These are phyloP conservation scores for Ustilago hordei DNA, from an alignment of 1,284 basidiomycete genomes.

Conservation along the genomic window DNA sequence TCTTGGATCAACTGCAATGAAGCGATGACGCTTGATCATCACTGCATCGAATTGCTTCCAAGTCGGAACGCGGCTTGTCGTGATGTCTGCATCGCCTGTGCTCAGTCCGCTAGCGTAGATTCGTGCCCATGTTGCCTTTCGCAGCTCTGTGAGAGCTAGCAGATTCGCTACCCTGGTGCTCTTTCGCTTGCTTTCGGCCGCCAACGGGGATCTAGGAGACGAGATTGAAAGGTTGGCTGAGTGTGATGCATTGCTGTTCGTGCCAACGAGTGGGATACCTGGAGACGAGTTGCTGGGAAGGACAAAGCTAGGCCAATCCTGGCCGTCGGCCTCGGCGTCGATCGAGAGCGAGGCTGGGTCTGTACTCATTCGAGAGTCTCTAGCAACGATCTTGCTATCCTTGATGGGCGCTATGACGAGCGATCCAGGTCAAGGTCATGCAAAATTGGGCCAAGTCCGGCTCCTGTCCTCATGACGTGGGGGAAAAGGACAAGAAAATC, in stretches of 20 bases:
- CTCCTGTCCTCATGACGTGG: background rate
- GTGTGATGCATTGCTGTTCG: background rate
- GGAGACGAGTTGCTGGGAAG: background rate
- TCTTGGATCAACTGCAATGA: constrained; percentile 36
- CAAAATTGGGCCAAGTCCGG: constrained; percentile 4
- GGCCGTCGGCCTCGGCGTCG: background rate
- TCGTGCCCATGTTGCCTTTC: constrained; percentile 46
- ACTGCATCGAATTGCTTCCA: constrained; percentile 49
- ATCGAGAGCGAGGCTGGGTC: background rate
- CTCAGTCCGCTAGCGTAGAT: constrained; percentile 37
- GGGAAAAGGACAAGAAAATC: background rate
- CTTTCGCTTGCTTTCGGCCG: background rate
- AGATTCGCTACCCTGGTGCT: constrained; percentile 24
- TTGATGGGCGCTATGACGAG: background rate
- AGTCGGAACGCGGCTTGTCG: constrained; percentile 20
- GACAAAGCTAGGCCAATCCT: constrained; percentile 17
- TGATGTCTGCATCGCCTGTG: constrained; percentile 41
- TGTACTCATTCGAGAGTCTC: constrained; percentile 15
- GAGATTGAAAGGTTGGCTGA: background rate
- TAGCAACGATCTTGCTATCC: background rate
- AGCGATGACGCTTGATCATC: constrained; percentile 43
- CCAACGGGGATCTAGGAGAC: constrained; percentile 10
- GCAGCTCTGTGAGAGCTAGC: constrained; percentile 43
- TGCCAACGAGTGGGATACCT: background rate
- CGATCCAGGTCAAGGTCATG: background rate